A percentile compares a stretch with the other conserved stretches of the same genome.
These are phyloP conservation scores for Metschnikowia koreensis DNA, from an alignment of 805 yeast genomes.

Conservation along the genomic window DNA sequence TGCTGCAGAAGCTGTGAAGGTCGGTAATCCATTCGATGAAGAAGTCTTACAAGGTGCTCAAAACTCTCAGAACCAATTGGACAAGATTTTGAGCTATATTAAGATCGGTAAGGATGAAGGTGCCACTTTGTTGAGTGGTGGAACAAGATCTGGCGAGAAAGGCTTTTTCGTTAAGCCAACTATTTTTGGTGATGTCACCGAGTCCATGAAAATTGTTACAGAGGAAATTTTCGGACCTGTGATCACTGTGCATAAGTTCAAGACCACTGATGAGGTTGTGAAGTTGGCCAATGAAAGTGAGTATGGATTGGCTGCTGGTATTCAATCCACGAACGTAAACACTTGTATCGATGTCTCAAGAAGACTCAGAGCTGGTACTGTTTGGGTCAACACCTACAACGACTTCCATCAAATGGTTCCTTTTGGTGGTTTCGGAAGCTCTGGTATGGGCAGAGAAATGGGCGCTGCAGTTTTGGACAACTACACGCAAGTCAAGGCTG, in stretches of 20 bases:
- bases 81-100: slow-evolving; percentile 74
- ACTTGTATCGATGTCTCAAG: slow-evolving; percentile 74
- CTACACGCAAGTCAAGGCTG: slow-evolving; percentile 86
- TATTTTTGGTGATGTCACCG: slow-evolving; percentile 76
- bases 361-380: slow-evolving; percentile 80
- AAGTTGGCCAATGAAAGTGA: slow-evolving; percentile 72
- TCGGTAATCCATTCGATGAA: slow-evolving; percentile 83
- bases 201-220: slow-evolving; percentile 69
- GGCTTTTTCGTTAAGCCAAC: slow-evolving; percentile 81
- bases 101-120: slow-evolving; percentile 80
- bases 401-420: slow-evolving; percentile 86
- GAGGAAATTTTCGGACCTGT: slow-evolving; percentile 97
- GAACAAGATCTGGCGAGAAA: slow-evolving; percentile 48
- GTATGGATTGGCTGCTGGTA: slow-evolving; percentile 90
- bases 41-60: slow-evolving; percentile 89
- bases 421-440: slow-evolving; percentile 88
- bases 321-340: slow-evolving; percentile 74
- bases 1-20: slow-evolving; percentile 52
- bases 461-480: slow-evolving; percentile 83
- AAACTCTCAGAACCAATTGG: slow-evolving; percentile 75
- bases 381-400: slow-evolving; percentile 89
- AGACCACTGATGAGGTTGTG: slow-evolving; percentile 78
- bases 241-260: slow-evolving; percentile 77
- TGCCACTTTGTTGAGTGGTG: slow-evolving; percentile 80
- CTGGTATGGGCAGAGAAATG: slow-evolving; percentile 92